phyloP scores from a whole-genome alignment of 345 rosid genomes.

The Populus ilicifolia region DNA sequence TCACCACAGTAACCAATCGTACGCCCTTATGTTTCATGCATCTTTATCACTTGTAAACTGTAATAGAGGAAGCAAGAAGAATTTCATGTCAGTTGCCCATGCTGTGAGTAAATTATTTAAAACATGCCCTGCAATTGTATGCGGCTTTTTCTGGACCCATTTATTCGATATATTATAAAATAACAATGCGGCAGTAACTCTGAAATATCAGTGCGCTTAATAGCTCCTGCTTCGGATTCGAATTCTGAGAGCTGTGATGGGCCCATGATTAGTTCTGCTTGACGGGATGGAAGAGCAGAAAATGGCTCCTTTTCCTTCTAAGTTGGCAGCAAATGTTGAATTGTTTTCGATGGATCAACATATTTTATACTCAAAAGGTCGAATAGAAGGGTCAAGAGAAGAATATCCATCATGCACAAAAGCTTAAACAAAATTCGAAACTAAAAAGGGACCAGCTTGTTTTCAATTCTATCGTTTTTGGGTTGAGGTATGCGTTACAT shows the following conservation, averaged over 20 bases:
- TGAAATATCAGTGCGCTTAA: background rate
- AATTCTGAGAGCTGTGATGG: background rate
- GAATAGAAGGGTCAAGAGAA: too few relatives aligned
- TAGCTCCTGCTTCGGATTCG: background rate
- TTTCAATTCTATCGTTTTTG: too few relatives aligned
- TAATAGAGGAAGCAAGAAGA: background rate
- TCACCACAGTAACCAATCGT: background rate
- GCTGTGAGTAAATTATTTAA: background rate
- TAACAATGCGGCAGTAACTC: background rate
- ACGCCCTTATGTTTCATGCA: background rate
- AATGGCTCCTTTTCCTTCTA: background rate
- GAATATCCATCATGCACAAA: too few relatives aligned
- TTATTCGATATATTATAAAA: background rate
- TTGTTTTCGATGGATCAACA: too few relatives aligned
- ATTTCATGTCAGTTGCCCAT: background rate
- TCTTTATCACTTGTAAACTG: too few relatives aligned
- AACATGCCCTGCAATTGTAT: background rate
- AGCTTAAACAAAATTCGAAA: too few relatives aligned
- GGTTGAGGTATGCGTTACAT: too few relatives aligned
- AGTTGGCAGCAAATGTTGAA: background rate
- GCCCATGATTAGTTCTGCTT: background rate
- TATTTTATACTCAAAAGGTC: too few relatives aligned
- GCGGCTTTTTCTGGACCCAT: background rate
- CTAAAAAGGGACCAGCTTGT: too few relatives aligned
- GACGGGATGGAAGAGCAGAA: background rate